Conservation (phyloP, 2,329 filamentous ascomycete species). For the Arthrobotrys iridis region DNA sequence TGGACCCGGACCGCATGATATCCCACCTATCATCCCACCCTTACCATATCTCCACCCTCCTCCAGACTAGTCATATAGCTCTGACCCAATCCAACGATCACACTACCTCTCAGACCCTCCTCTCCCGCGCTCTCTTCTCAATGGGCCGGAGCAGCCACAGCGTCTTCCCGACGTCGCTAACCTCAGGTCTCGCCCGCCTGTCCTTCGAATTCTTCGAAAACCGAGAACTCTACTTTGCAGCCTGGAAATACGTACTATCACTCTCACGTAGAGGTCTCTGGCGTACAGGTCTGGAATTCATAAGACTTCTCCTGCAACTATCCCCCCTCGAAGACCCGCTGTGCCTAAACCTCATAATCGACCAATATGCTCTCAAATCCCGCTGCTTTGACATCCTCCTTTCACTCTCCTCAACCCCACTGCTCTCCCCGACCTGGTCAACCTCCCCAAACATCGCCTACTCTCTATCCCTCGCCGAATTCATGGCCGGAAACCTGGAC, state of each 20-base stretch:
- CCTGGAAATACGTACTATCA: slow-evolving; percentile 86
- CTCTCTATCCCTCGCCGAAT: slow-evolving; percentile 78
- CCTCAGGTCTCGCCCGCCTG: slow-evolving; percentile 80
- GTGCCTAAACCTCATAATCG: slow-evolving; percentile 80
- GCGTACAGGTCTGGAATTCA: slow-evolving; percentile 92
- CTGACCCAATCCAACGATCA: slow-evolving; percentile 86
- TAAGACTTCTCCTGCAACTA: slow-evolving; percentile 81
- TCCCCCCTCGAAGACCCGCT: slow-evolving; percentile 81
- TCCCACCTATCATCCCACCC: slow-evolving; percentile 77
- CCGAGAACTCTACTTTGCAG: slow-evolving; percentile 89
- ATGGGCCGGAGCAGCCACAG: slow-evolving; percentile 90
- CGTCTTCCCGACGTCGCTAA: slow-evolving; percentile 78
- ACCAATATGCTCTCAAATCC: slow-evolving; percentile 84
- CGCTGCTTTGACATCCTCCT: slow-evolving; percentile 80
- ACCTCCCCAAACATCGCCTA: slow-evolving; percentile 76
- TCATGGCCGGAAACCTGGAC: slow-evolving; percentile 74
- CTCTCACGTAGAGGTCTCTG: slow-evolving; percentile 91
- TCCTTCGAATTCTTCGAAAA: slow-evolving; percentile 86
- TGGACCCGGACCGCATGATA: slow-evolving; percentile 84
- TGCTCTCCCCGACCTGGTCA: slow-evolving; percentile 66
- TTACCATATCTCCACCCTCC: slow-evolving; percentile 91
- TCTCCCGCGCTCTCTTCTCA: slow-evolving; percentile 90
- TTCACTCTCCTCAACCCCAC: slow-evolving; percentile 70
- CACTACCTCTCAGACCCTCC: slow-evolving; percentile 82
- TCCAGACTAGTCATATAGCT: slow-evolving; percentile 90